Base-by-base conservation (phyloP, 129 eudicot species). In the Flaveria sonorensis region DNA sequence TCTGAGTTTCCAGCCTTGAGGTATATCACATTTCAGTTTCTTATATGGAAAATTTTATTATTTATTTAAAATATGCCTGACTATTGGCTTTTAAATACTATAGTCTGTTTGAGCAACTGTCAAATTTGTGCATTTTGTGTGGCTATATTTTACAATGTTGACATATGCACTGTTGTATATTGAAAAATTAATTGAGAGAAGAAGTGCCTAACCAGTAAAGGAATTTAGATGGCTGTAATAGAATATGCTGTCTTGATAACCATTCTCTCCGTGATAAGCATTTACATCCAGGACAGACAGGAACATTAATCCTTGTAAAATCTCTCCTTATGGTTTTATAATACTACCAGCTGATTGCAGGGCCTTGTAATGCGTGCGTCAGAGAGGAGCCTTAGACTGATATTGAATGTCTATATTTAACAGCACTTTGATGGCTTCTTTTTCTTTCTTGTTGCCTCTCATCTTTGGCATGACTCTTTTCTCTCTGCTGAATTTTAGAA, bases 1-100 rank as follows among this genome's bases (percentile, higher is more conserved):
- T 82, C 97, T 3, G 98, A 94, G 47, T 91, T 80, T 82, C 86
- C 98, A 57, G 71, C 92, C n/a, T 86, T 94, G 88, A 94, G 96
- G 98, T 94, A 79, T 68, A 68, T 67, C 36, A 3, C 36, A 26
- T 26, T 26, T 26, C 2, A 30, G 36, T 30, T 30, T 30, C 36
- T 30, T 43, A 50, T 47, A 39, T 15, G 55, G 21, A 39, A 52
- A 10, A 0, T 39, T 78, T 2, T 23, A 12, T 78, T 26, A 47
- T 77, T 55, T 21, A 15, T 67, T 40, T 15, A 77, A 39, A 28
- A 11, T 77, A 6, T 52, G 19, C 15, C n/a, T 59, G 70, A 57
- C 0, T 74, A 20, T 62, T 18, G 40, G 40, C 67, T 24, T 61
- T 13, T 61, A 24, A 24, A 5, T 64, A 61, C 70, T 45, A 24